Evolutionary conservation across 208 protist genomes (phyloP).

Genomic region (Phytomonas sp.): DNA sequence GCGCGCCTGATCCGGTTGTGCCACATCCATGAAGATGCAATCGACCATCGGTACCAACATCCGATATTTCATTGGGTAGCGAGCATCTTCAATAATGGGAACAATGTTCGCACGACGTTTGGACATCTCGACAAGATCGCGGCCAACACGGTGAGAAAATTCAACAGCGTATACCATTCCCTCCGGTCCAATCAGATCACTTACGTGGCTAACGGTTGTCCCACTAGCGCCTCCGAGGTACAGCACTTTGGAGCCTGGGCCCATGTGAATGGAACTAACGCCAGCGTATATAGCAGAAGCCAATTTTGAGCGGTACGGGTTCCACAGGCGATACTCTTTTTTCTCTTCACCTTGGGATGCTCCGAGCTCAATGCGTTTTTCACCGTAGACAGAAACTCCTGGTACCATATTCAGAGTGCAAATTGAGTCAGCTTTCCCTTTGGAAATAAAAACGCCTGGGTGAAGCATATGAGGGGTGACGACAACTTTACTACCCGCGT

Average conservation of each 20-base stretch:
- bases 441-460: slow-evolving; percentile 97
- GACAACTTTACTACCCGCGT: slow-evolving; percentile 93
- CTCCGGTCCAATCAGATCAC: slow-evolving; percentile 98
- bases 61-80: slow-evolving; percentile 99
- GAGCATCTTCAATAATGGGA: slow-evolving; percentile 99
- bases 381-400: slow-evolving; percentile 99
- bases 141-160: slow-evolving; percentile 98
- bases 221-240: slow-evolving; percentile 99
- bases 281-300: slow-evolving; percentile 97
- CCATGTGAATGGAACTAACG: slow-evolving; percentile 98
- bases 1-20: slow-evolving; percentile 99
- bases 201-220: slow-evolving; percentile 99
- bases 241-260: slow-evolving; percentile 98
- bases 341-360: slow-evolving; percentile 89
- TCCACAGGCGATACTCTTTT: slow-evolving; percentile 99
- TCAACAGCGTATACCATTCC: slow-evolving; percentile 99
- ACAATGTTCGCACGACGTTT: slow-evolving; percentile 99
- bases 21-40: slow-evolving; percentile 99
- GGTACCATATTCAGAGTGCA: slow-evolving; percentile 98
- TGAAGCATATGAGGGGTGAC: slow-evolving; percentile 96
- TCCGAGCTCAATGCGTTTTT: slow-evolving; percentile 97
- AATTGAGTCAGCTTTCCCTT: slow-evolving; percentile 97
- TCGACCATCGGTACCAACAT: slow-evolving; percentile 99
- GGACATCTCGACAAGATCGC: slow-evolving; percentile 99
- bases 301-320: slow-evolving; percentile 99